Base-by-base conservation (phyloP, 208 protist genomes). In the Leishmania mexicana region DNA sequence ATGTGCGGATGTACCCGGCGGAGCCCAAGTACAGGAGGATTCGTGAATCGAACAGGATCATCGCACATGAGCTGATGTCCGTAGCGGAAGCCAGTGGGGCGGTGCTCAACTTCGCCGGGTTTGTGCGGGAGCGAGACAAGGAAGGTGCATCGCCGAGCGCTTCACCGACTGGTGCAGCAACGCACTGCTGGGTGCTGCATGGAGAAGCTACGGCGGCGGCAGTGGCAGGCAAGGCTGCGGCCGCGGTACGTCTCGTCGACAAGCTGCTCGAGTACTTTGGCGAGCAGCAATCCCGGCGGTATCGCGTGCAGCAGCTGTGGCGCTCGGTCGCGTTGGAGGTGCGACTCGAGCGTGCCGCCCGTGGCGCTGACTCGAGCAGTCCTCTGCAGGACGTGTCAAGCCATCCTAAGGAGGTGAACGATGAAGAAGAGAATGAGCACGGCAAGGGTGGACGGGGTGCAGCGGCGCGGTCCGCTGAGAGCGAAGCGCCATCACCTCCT, bases 1-100 rank as follows among this genome's bases (percentile, higher is more conserved):
- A 96, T 74, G 19, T 95, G 7, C 53, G 75, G 51, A 54, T 80
- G 45, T 76, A 84, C 78, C 90, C 93, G 1, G 35, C 40, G 1
- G 83, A 96, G 49, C 58, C 78, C 11, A 94, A 88, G 79, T 96
- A 91, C 83, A 85, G 87, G 10, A 83, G 83, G 0, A 73, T 96
- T 42, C 89, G 91, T 2, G 81, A 85, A n/a, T 47, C 65, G 10
- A 95, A 95, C 72, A 53, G 67, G 15, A 62, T 75, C 0, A 75
- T 96, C 57, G 81, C 79, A 13, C 78, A 76, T 13, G 85, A 94
- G 74, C 75, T 96, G 21, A 86, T 93, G 75, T 19, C 78, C 17
- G 90, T 94, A 58, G 76, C 76, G 58, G 89, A 89, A 45, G 86
- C 90, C 13, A 79, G 75, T 28, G 79, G 85, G 42, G 47, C 67